Base-by-base conservation (phyloP, 768 basidiomycete species). In the Podaxis sp. region DNA sequence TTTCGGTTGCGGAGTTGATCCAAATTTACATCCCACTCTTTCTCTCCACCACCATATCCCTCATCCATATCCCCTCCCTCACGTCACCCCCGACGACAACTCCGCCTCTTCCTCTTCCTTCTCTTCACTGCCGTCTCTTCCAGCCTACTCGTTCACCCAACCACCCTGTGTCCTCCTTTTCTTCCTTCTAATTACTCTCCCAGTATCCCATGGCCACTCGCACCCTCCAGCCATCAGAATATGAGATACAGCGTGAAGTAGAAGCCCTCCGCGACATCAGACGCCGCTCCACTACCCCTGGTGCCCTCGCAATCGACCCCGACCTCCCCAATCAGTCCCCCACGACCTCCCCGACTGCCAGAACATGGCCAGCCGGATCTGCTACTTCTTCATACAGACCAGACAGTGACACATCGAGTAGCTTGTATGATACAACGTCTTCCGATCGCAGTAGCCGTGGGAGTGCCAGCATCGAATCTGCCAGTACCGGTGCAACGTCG, bases 191-290 rank as follows among this genome's bases (percentile, higher is more conserved):
- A 54, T 51, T 57, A 51, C 35, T 21, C 55, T 57, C 52, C 18
- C 55, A 56, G 57, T 62, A 23, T 61, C 50, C 61, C 66, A 79
- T 80, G 79, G 71, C 77, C 55, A 62, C 77, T 44, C 73, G 73
- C 63, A 68, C 74, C 59, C 84, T 91, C 76, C 89, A 91, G 67
- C 90, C 91, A 61, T 91, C 89, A 27, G 84, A 89, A 67, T 85
- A 88, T 71, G 92, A 93, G 75, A 93, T 93, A 64, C 86, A 87
- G 70, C 86, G 91, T 65, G 91, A 94, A 77, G 89, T 92, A 44
- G 90, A 94, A 71, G 88, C 89, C 46, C 79, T 94, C 42, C 84
- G 89, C 65, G 91, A 93, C 75, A 85, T 97, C 66, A 82, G 83
- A 61, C 82, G 95, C 57, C 87, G 93, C 66, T 97, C 94, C 1